Evolutionary conservation across 2,329 filamentous ascomycete species (phyloP).

Genomic region (Plectosphaerella sp.): DNA sequence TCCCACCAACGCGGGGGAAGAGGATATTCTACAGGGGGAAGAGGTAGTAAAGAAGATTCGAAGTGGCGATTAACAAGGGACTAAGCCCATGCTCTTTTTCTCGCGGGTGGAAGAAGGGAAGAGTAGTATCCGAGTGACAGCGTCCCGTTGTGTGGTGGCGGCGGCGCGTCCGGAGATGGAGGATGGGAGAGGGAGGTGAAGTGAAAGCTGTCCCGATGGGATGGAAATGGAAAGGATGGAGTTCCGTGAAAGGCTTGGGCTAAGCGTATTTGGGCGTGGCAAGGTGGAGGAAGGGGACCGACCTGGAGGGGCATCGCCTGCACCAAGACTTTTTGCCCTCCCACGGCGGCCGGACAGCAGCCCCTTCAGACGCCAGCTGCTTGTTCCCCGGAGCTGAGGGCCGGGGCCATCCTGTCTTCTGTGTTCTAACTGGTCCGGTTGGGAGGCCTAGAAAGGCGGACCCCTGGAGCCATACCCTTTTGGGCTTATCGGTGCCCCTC

Average conservation of each 20-base stretch:
- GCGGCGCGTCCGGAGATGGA: background rate
- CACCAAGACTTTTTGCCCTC: too few species aligned
- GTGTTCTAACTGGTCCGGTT: background rate
- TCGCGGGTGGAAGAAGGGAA: too few species aligned
- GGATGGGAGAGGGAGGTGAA: background rate
- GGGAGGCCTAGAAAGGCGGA: constrained; percentile 1
- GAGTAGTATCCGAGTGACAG: background rate
- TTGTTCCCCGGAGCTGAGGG: background rate
- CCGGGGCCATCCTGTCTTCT: background rate
- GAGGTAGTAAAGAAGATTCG: constrained; percentile 6
- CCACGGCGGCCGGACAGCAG: too few species aligned
- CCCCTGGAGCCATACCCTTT: constrained; percentile 11
- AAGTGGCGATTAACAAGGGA: background rate
- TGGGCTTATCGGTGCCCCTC: background rate
- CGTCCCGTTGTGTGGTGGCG: background rate
- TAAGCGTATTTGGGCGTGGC: too few species aligned
- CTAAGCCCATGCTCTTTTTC: background rate
- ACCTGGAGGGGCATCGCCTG: too few species aligned
- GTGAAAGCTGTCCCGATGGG: background rate
- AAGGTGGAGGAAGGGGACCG: too few species aligned
- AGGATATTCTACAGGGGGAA: too few species aligned
- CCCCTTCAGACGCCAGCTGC: background rate
- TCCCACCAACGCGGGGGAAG: background rate
- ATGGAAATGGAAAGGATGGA: background rate
- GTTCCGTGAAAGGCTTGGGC: background rate